Evolutionary conservation across 73 alveolate species (phyloP).

Genomic region (Paraurostyla sp.): DNA sequence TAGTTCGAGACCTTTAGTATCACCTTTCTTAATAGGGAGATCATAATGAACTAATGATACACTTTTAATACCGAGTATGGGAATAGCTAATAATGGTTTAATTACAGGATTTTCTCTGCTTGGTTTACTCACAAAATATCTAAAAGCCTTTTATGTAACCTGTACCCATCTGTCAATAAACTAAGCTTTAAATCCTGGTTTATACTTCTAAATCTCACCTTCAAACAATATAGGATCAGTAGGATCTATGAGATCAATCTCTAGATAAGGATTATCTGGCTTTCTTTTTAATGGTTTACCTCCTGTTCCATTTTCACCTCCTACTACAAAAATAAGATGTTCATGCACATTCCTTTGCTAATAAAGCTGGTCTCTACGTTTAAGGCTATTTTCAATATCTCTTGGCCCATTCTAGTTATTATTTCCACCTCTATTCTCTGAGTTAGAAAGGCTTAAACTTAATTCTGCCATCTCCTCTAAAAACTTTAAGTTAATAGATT

Average conservation of each 20-base stretch:
- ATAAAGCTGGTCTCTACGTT: not conserved
- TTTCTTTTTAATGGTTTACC: slow-evolving; percentile 18
- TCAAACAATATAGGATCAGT: slow-evolving; percentile 32
- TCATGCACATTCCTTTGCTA: not conserved
- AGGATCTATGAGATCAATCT: slow-evolving; percentile 44
- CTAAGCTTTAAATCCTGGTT: slow-evolving; percentile 34
- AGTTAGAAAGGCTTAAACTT: not conserved
- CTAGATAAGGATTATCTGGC: slow-evolving; percentile 26
- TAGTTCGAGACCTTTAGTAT: not conserved
- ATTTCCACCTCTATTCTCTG: not conserved
- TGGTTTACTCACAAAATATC: slow-evolving; percentile 52
- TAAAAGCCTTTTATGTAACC: slow-evolving; percentile 29
- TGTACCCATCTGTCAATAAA: slow-evolving; percentile 48
- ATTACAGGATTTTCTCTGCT: not conserved
- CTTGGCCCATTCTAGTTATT: not conserved
- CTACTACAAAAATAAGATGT: not conserved
- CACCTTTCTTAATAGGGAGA: not conserved
- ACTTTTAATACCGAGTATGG: slow-evolving; percentile 7
- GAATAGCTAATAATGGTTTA: slow-evolving; percentile 45
- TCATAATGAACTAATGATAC: not conserved
- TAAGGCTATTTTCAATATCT: not conserved
- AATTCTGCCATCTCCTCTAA: not conserved
- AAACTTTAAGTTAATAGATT: not conserved
- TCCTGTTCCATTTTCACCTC: slow-evolving; percentile 35
- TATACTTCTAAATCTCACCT: slow-evolving; percentile 43